phyloP scores from a whole-genome alignment of 148 eudicot species.

The Agrostemma githago region DNA sequence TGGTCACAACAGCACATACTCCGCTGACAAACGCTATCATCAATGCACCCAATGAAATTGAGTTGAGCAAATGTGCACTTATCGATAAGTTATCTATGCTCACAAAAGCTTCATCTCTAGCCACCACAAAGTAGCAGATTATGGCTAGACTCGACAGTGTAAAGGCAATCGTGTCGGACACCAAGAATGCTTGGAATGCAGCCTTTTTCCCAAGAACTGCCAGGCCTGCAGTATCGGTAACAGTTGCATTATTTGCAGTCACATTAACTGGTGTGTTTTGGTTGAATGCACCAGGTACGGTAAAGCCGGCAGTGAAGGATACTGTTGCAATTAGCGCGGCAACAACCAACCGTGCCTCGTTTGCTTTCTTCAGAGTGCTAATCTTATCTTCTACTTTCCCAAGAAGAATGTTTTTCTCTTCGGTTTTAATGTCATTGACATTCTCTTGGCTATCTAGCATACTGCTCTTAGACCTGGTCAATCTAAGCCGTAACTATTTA shows the following conservation, averaged over 20 bases:
- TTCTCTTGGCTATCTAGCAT: background rate
- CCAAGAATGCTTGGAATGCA: constrained; percentile 15
- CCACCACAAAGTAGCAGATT: constrained; percentile 13
- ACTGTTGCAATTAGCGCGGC: constrained; percentile 21
- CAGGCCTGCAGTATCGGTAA: background rate
- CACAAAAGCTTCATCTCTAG: background rate
- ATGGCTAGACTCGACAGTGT: constrained; percentile 10
- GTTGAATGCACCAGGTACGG: constrained; percentile 17
- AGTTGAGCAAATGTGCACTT: background rate
- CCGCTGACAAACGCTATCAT: constrained; percentile 15
- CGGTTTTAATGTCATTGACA: background rate
- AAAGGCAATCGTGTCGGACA: constrained; percentile 9
- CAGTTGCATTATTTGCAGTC: no score
- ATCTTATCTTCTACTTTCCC: constrained; percentile 3
- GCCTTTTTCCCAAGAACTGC: constrained; percentile 7
- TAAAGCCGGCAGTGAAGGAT: constrained; percentile 24
- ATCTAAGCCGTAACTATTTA: no score
- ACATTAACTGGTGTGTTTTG: background rate
- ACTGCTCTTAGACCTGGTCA: background rate
- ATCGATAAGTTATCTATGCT: background rate
- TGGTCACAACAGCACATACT: constrained; percentile 3
- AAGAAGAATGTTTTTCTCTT: background rate
- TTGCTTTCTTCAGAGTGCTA: background rate
- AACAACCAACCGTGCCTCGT: constrained; percentile 13
- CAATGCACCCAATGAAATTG: constrained; percentile 6